phyloP scores from a whole-genome alignment of 495 filamentous ascomycete species.

The Evernia prunastri region DNA sequence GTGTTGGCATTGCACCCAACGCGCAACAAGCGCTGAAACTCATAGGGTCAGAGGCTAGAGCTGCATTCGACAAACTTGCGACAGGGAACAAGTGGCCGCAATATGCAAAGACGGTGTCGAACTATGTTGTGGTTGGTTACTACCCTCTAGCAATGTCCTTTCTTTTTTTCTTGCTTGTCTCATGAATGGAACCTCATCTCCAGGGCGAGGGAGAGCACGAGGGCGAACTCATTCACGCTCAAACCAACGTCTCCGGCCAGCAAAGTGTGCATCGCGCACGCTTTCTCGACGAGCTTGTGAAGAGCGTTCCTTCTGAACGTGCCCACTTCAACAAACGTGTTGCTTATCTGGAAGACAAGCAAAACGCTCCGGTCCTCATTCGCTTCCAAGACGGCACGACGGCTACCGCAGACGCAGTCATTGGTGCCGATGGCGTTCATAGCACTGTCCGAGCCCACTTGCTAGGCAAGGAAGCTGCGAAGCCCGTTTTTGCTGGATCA shows the following conservation, averaged over 20 bases:
- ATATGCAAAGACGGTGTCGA: constrained; percentile 16
- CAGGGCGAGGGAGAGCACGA: constrained; percentile 16
- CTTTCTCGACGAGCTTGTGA: constrained; percentile 46
- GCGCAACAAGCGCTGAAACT: constrained; percentile 24
- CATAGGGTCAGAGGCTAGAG: constrained; percentile 23
- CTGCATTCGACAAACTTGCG: constrained; percentile 35
- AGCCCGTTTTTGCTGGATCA: constrained; percentile 41
- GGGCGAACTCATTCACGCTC: constrained; percentile 10
- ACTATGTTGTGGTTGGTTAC: constrained; percentile 17
- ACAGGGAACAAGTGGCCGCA: constrained; percentile 37
- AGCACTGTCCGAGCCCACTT: constrained; percentile 38
- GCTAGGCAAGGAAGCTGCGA: constrained; percentile 33
- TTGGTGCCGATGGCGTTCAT: constrained; percentile 47
- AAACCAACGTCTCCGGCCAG: constrained; percentile 21
- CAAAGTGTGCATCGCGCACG: constrained; percentile 44
- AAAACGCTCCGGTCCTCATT: constrained; percentile 31
- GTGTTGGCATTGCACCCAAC: constrained; percentile 28
- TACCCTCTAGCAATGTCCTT: too few relatives aligned
- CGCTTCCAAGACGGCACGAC: constrained; percentile 26
- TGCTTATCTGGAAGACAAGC: constrained; percentile 11
- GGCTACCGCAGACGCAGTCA: constrained; percentile 27
- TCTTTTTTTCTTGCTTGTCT: neutral
- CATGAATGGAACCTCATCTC: too few relatives aligned
- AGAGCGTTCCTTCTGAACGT: constrained; percentile 37
- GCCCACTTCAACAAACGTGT: constrained; percentile 44